Base-by-base conservation (phyloP, 2,329 filamentous ascomycete species). In the Plectosphaerella plurivora region DNA sequence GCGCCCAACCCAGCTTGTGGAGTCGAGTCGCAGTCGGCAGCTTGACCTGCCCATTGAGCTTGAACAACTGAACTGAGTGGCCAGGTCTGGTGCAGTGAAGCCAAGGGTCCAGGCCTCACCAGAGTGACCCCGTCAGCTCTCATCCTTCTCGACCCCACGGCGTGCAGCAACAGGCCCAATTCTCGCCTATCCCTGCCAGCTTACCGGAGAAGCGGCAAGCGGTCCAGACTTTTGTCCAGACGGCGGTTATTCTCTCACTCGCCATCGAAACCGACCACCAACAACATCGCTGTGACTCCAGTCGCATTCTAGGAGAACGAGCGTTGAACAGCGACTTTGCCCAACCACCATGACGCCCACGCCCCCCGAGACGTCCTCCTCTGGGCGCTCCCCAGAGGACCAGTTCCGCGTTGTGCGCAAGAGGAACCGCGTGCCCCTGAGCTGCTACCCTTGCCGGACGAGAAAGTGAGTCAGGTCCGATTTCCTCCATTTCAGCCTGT, bases 331-430 rank as follows among this genome's bases (percentile, higher is more conserved):
- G 14, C 22, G 14, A 28, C 11, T 33, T 33, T 33, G 8, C 8
- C 28, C 8, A 12, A 24, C 24, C 65, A 71, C 52, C 56, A 90
- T 91, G 88, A 84, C 85, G 55, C 88, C 88, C 22, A 91, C 89
- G 49, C 87, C 89, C 51, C 85, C 88, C 28, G 89, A 87, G 51
- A 86, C 84, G 36, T 88, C 89, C 9, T 94, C 91, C 58, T 85
- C 85, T 54, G 83, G 87, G 22, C 87, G 88, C 57, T 96, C 91
- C 45, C 91, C 92, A 35, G 90, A 96, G 68, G 84, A 89, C 50
- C 88, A 93, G 59, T 96, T 89, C 64, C 84, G 90, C 61, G 87
- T 97, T 49, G 89, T 97, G 54, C 86, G 93, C 59, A 96, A 95
- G 75, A 84, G 93, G 67, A 97, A 97, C 65, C 81, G 93, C 54